Conservation (phyloP, 1,284 basidiomycete genomes). For the Cystobasidium slooffiae region DNA sequence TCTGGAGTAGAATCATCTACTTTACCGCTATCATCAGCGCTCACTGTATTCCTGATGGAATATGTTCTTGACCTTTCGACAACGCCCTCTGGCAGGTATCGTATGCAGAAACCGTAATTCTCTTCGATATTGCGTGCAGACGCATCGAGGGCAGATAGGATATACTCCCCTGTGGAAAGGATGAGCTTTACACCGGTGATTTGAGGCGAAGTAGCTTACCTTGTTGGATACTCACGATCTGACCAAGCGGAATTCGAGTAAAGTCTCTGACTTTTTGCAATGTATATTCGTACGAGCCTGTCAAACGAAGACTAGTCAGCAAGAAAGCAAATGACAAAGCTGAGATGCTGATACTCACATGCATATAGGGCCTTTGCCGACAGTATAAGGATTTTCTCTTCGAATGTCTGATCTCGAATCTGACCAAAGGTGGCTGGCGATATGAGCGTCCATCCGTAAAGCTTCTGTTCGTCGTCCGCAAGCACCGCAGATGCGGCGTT, state of each 20-base stretch:
- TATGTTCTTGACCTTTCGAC: slow-evolving; percentile 76
- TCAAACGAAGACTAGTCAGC: neutral
- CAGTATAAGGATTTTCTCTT: slow-evolving; percentile 88
- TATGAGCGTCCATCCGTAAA: slow-evolving; percentile 90
- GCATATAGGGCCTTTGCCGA: slow-evolving; percentile 49
- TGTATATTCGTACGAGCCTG: slow-evolving; percentile 51
- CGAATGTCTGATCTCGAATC: slow-evolving; percentile 72
- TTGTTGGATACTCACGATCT: slow-evolving; percentile 80
- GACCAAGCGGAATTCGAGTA: slow-evolving; percentile 75
- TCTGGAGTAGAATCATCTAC: neutral
- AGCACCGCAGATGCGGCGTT: slow-evolving; percentile 80
- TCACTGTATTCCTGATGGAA: slow-evolving; percentile 69
- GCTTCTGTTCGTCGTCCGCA: slow-evolving; percentile 74
- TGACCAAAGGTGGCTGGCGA: slow-evolving; percentile 77
- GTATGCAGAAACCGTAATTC: slow-evolving; percentile 81
- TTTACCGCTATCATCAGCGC: neutral
- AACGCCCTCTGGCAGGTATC: slow-evolving; percentile 70
- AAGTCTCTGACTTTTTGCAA: slow-evolving; percentile 63
- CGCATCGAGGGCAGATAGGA: slow-evolving; percentile 85
- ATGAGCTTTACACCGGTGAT: neutral
- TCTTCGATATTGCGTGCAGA: slow-evolving; percentile 80
- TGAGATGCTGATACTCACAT: slow-evolving; percentile 14
- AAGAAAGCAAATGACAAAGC: neutral
- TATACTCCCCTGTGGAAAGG: slow-evolving; percentile 73
- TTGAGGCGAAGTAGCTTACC: slow-evolving; percentile 60